Evolutionary conservation across 371 early-diverging fungal genomes (phyloP).

Genomic region (Polyrhizophydium stewartii): DNA sequence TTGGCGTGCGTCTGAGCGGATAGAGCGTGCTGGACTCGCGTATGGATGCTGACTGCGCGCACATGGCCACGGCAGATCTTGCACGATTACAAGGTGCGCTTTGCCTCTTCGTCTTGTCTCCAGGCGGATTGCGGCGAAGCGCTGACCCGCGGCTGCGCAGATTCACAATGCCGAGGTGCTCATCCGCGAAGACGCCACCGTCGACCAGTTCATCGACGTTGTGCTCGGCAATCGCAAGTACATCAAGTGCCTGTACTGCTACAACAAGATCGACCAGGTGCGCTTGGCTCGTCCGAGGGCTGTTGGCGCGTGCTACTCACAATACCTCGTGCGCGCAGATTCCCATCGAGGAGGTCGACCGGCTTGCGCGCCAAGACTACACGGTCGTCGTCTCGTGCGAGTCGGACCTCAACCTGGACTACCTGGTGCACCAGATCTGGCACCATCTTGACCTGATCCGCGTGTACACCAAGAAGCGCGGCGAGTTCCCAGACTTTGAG

Average conservation of each 20-base stretch:
- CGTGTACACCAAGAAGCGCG: slow-evolving; percentile 97
- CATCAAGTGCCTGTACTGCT: slow-evolving; percentile 89
- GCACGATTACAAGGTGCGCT: slow-evolving; percentile 76
- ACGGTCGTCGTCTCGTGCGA: slow-evolving; percentile 94
- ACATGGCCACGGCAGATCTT: slow-evolving; percentile 61
- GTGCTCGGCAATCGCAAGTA: slow-evolving; percentile 97
- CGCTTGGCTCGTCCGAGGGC: too few relatives aligned
- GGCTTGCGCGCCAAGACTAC: slow-evolving; percentile 77
- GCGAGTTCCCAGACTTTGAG: slow-evolving; percentile 93
- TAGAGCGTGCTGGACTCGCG: background rate
- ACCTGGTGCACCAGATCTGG: slow-evolving; percentile 88
- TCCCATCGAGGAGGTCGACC: slow-evolving; percentile 93
- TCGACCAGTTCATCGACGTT: slow-evolving; percentile 99
- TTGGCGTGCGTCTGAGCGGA: slow-evolving; percentile 38
- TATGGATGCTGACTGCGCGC: background rate
- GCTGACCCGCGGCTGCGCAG: slow-evolving; percentile 19
- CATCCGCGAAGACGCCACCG: slow-evolving; percentile 94
- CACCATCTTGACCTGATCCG: slow-evolving; percentile 80
- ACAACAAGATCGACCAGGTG: slow-evolving; percentile 96
- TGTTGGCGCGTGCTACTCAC: too few relatives aligned
- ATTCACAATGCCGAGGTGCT: slow-evolving; percentile 99
- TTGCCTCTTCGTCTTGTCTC: background rate
- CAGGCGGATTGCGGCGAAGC: too few relatives aligned
- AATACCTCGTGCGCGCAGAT: slow-evolving; percentile 49
- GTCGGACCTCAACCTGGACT: slow-evolving; percentile 91